phyloP scores from a whole-genome alignment of 1,284 basidiomycete genomes.

The Cutaneotrichosporon sp. region DNA sequence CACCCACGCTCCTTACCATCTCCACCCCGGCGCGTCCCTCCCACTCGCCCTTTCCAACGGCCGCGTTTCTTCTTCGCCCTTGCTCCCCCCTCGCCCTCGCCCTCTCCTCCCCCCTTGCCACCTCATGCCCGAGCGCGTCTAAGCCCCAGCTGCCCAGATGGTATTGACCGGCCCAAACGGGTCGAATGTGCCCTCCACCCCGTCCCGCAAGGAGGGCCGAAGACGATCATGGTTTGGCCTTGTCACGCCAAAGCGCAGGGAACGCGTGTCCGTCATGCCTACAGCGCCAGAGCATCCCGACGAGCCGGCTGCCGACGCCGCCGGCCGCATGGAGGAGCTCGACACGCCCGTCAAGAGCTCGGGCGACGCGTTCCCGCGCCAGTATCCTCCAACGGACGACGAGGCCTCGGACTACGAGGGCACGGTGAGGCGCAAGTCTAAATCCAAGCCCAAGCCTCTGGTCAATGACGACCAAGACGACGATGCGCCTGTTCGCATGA shows the following conservation, averaged over 20 bases:
- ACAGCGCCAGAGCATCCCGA: background rate
- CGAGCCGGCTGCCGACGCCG: background rate
- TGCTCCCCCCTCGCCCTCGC: background rate
- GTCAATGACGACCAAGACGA: conserved; percentile 15
- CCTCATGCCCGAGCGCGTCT: conserved; percentile 5
- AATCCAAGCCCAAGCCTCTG: background rate
- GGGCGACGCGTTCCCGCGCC: background rate
- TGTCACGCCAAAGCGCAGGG: conserved; percentile 26
- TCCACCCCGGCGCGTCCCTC: background rate
- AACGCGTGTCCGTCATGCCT: conserved; percentile 5
- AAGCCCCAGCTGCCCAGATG: conserved; percentile 3
- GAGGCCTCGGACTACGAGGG: conserved; percentile 25
- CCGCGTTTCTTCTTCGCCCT: background rate
- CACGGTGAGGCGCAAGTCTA: conserved; percentile 28
- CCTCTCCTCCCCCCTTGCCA: background rate
- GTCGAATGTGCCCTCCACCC: conserved; percentile 26
- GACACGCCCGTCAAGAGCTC: conserved; percentile 17
- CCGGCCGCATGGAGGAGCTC: conserved; percentile 16
- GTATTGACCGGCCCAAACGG: background rate
- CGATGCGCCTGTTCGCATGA: conserved; percentile 33
- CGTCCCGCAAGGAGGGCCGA: conserved; percentile 26
- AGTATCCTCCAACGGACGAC: background rate
- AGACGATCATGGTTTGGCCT: conserved; percentile 47
- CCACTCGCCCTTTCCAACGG: background rate
- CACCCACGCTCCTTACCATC: background rate